These are phyloP conservation scores for Teratosphaeria pseudoeucalypti DNA, from an alignment of 2,329 filamentous ascomycete species.

Conservation along the genomic window DNA sequence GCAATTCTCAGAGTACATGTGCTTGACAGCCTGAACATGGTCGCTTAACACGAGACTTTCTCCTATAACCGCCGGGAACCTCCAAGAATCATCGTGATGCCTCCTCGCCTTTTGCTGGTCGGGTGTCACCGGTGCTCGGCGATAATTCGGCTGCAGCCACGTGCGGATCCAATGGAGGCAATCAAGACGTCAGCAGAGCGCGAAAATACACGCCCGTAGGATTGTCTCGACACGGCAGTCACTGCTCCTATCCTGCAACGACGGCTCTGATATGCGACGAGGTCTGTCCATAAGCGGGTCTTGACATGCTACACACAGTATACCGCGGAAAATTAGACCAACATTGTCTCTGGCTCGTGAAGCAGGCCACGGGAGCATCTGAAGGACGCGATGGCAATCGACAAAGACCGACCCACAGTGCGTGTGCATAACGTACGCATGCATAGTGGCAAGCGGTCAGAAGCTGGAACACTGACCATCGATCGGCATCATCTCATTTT, in stretches of 20 bases:
- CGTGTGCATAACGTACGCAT: slow-evolving; percentile 45
- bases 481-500: slow-evolving; percentile 57
- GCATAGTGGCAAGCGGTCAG: slow-evolving; percentile 35
- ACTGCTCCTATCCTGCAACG: neutral
- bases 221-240: neutral
- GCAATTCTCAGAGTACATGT: too few species aligned
- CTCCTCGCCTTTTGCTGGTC: neutral
- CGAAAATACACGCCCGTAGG: neutral
- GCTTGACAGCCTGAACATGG: too few species aligned
- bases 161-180: neutral
- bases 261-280: too few species aligned
- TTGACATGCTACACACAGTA: too few species aligned
- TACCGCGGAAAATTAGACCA: too few species aligned
- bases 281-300: too few species aligned
- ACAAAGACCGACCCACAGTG: slow-evolving; percentile 25
- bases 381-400: neutral
- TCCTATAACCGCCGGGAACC: too few species aligned
- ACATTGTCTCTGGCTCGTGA: neutral
- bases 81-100: too few species aligned
- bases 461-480: slow-evolving; percentile 48
- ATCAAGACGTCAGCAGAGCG: neutral
- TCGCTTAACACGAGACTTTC: too few species aligned
- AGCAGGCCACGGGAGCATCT: neutral
- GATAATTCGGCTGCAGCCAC: neutral
- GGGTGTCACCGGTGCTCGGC: neutral